A percentile compares a stretch with the other conserved stretches of the same genome.
Conservation (phyloP, 2,329 filamentous ascomycete genomes). For the Colletotrichum sp. region DNA sequence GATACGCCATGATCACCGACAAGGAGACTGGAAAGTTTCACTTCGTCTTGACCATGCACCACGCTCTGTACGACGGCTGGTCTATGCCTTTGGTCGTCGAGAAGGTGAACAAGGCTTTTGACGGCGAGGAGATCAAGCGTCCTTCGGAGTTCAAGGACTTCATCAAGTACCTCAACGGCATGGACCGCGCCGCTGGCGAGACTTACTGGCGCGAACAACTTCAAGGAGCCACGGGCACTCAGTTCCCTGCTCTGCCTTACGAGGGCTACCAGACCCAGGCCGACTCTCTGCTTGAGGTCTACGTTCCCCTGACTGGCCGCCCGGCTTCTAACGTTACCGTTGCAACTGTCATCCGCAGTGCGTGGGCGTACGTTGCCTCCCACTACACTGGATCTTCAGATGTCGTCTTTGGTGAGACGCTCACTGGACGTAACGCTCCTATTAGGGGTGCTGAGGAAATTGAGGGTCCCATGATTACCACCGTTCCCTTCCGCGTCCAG, state of each 20-base stretch:
- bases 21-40: slow-evolving; percentile 33
- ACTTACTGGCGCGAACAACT: slow-evolving; percentile 52
- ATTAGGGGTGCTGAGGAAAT: slow-evolving; percentile 56
- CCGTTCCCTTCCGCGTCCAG: slow-evolving; percentile 58
- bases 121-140: slow-evolving; percentile 33
- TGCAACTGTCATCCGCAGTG: slow-evolving; percentile 62
- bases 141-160: slow-evolving; percentile 53
- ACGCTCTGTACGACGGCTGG: slow-evolving; percentile 63
- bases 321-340: slow-evolving; percentile 49
- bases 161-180: slow-evolving; percentile 48
- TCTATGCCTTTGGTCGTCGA: slow-evolving; percentile 55
- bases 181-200: slow-evolving; percentile 44
- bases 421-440: slow-evolving; percentile 60
- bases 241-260: slow-evolving; percentile 54
- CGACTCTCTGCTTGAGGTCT: slow-evolving; percentile 58
- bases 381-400: slow-evolving; percentile 57
- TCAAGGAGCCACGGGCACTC: slow-evolving; percentile 45
- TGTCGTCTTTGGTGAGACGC: slow-evolving; percentile 63
- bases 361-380: slow-evolving; percentile 61
- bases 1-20: slow-evolving; percentile 47
- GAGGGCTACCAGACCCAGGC: slow-evolving; percentile 53
- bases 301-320: slow-evolving; percentile 43
- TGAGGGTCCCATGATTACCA: slow-evolving; percentile 66
- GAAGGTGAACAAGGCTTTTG: slow-evolving; percentile 50
- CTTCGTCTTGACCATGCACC: slow-evolving; percentile 61